Base-by-base conservation (phyloP, 1,284 basidiomycete species). In the Sanguinoderma infundibulare region DNA sequence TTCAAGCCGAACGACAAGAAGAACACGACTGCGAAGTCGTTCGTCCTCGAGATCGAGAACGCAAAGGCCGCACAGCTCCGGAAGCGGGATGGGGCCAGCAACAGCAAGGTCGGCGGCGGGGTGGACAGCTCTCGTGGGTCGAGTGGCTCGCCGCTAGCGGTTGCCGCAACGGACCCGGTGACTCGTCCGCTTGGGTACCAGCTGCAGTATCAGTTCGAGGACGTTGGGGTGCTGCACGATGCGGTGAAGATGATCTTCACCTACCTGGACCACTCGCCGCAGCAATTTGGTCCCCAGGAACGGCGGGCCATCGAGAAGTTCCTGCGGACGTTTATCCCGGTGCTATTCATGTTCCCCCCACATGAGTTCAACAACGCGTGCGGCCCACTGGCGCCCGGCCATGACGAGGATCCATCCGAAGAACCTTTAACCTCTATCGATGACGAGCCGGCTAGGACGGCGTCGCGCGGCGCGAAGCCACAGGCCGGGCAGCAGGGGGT, bases 1-100 rank as follows among this genome's bases (percentile, higher is more conserved):
- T 98, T 98, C 87, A 98, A 98, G 81, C 83, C 85, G 50, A 94
- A 94, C 73, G 98, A 99, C 81, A 98, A 98, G 85, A 98, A 98
- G 81, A 88, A 87, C 55, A 92, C 98, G 72, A 97, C 95, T 5
- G 84, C 91, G 51, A 98, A 97, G 78, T 83, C 90, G 64, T 92
- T 99, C 70, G 88, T 98, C 50, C 84, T 82, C 46, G 95, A 99
- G 70, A 94, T 98, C 70, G 96, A 98, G 77, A 76, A 81, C 46
- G 80, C 90, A 62, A 90, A 92, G 71, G 82, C 85, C 30, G 87
- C 89, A 71, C 92, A 96, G 75, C 73, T 80, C 44, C 82, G 83
- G 64, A 77, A 79, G 55, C 76, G 81, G 40, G 77, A 77, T n/a
- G 72, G 73, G 9, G 67, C 76, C 71, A 75, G 76, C 7, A 71